Evolutionary conservation across 129 eudicot genomes (phyloP).

Genomic region (Flaveria ramosissima): DNA sequence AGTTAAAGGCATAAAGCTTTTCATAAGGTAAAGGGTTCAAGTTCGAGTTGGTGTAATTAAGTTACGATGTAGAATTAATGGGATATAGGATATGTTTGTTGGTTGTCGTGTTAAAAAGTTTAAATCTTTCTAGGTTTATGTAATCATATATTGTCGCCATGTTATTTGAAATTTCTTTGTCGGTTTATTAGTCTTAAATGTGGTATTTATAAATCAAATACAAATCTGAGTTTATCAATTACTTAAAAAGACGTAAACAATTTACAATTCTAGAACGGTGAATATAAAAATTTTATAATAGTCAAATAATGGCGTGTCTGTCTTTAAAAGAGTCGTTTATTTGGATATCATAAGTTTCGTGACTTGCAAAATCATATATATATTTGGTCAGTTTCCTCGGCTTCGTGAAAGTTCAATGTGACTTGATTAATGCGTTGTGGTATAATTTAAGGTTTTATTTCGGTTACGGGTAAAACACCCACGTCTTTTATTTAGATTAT

Average conservation of each 20-base stretch:
- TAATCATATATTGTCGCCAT: no score
- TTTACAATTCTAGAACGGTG: background rate
- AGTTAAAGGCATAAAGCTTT: no score
- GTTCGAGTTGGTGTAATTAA: no score
- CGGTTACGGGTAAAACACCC: background rate
- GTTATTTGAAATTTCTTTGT: no score
- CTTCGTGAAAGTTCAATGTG: slow-evolving; percentile 21
- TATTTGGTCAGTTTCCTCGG: slow-evolving; percentile 29
- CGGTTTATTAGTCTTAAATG: no score
- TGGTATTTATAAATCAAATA: background rate
- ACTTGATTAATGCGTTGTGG: background rate
- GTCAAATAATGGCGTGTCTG: slow-evolving; percentile 19
- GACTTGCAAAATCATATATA: slow-evolving; percentile 35
- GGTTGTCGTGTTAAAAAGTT: background rate
- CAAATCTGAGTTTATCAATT: background rate
- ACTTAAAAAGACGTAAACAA: background rate
- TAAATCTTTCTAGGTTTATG: background rate
- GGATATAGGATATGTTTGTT: no score
- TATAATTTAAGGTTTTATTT: slow-evolving; percentile 8
- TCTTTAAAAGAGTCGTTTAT: slow-evolving; percentile 12
- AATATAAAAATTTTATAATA: background rate
- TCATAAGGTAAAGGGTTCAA: no score
- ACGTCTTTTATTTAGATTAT: background rate
- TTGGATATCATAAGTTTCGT: slow-evolving; percentile 1
- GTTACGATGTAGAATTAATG: no score